These are phyloP conservation scores for California macrophylla DNA, from an alignment of 441 rosid species.

Conservation along the genomic window DNA sequence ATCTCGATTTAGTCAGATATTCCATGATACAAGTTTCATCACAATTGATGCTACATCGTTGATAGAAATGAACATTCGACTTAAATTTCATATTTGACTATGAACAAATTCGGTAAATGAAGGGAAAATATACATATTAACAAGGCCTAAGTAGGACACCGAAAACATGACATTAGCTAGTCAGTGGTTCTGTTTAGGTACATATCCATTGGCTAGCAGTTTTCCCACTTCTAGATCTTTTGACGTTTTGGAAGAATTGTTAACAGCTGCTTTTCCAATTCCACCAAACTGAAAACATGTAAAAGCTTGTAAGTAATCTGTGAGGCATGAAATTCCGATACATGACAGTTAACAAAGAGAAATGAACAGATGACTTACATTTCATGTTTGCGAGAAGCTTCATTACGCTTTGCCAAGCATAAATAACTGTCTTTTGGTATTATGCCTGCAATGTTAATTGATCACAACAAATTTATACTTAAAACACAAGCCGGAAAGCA, in stretches of 20 bases:
- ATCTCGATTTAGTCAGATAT: too few relatives aligned
- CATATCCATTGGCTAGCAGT: not conserved
- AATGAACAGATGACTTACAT: conserved; percentile 39
- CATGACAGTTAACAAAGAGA: not conserved
- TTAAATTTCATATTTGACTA: too few relatives aligned
- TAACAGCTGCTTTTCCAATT: conserved; percentile 67
- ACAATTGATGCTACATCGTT: too few relatives aligned
- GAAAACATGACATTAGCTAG: not conserved
- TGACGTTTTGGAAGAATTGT: conserved; percentile 47
- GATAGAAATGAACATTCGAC: too few relatives aligned
- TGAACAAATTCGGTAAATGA: too few relatives aligned
- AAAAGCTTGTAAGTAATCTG: conserved; percentile 8
- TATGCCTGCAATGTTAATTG: conserved; percentile 31
- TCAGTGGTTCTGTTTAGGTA: too few relatives aligned
- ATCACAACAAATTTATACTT: too few relatives aligned
- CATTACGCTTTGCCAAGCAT: conserved; percentile 53
- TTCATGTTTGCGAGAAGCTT: conserved; percentile 67
- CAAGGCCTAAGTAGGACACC: too few relatives aligned
- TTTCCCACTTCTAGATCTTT: conserved; percentile 22
- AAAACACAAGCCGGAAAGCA: conserved; percentile 9
- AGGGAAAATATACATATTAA: too few relatives aligned
- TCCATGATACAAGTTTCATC: too few relatives aligned
- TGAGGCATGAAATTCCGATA: not conserved
- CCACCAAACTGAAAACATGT: conserved; percentile 48
- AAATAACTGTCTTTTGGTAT: conserved; percentile 79